Base-by-base conservation (phyloP, 306 rosid species). In the Acacia acuminata region DNA sequence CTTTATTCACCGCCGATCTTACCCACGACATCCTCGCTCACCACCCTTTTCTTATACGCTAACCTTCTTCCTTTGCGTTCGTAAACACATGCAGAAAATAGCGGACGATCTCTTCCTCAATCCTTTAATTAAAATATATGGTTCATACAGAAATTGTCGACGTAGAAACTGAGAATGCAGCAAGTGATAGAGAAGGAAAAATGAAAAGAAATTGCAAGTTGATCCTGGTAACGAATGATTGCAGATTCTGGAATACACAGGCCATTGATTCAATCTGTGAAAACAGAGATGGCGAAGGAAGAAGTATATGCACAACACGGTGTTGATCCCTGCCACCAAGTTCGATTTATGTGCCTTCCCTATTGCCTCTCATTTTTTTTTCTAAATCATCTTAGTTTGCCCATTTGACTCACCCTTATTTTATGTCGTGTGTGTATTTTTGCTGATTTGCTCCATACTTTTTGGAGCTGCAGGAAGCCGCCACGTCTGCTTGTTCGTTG, bases 1-100 rank as follows among this genome's bases (percentile, higher is more conserved):
- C 98, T 88, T 45, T 85, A 82, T 73, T 87, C 80, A 95, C 93
- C 70, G 96, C 98, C 15, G 92, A 88, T 93, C 90, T 92, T 43
- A 95, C 83, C 99, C 99, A 95, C 90, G 99, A 92, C 99, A 90
- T 91, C 78, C 69, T 79, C 79, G 5, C 67, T 77, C 63, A 9
- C 76, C 45, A 30, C 76, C 68, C 40, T 73, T 71, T 81, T 11
- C 77, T 79, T 27, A 72, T 22, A 3, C 20, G 43, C 32, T 8
- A 25, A 36, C 53, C 17, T 63, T 10, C 67, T 75, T 38, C 20
- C 78, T 73, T 44, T 64, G 71, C 43, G 40, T 43, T 20, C 55
- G 7, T 25, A 22, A 25, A 70, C 30, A 70, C 30, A 69, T 38
- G 16, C 12, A 48, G 51, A 73, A 22, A 58, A 58, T 13, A 45